Percentiles rank a stretch among this genome's conserved stretches.
Evolutionary conservation across 2,329 filamentous ascomycete species (phyloP).

Genomic region (Alternaria gansuensis): DNA sequence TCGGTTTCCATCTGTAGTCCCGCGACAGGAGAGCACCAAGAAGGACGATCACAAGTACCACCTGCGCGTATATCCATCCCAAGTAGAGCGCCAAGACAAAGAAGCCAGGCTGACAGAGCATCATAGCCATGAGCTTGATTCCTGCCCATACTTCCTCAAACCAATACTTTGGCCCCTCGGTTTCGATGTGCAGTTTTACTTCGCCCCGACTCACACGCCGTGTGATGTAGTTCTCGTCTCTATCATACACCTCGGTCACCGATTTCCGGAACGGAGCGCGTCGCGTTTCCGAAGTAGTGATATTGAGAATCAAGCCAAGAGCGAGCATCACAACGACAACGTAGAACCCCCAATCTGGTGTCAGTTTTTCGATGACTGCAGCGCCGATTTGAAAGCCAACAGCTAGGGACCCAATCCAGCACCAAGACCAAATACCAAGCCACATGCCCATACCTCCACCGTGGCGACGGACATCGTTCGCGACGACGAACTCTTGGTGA

Average conservation of each 20-base stretch:
- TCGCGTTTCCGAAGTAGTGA: conserved; percentile 75
- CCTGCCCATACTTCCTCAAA: conserved; percentile 79
- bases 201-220: conserved; percentile 73
- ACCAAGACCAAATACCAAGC: conserved; percentile 72
- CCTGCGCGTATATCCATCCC: conserved; percentile 80
- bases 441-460: conserved; percentile 83
- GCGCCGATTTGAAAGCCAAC: conserved; percentile 78
- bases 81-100: conserved; percentile 75
- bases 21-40: conserved; percentile 76
- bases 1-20: conserved; percentile 70
- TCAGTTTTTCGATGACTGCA: conserved; percentile 68
- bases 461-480: conserved; percentile 74
- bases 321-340: conserved; percentile 73
- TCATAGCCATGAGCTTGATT: conserved; percentile 70
- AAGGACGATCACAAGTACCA: conserved; percentile 74
- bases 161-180: conserved; percentile 78
- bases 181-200: conserved; percentile 77
- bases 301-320: conserved; percentile 72
- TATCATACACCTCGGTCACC: conserved; percentile 65
- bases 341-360: conserved; percentile 79
- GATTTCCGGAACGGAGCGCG: conserved; percentile 74
- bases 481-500: conserved; percentile 74
- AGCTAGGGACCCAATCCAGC: conserved; percentile 75
- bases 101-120: conserved; percentile 79
- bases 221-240: conserved; percentile 58